Conservation (phyloP, 306 rosid genomes). For the Prunus mongolica region DNA sequence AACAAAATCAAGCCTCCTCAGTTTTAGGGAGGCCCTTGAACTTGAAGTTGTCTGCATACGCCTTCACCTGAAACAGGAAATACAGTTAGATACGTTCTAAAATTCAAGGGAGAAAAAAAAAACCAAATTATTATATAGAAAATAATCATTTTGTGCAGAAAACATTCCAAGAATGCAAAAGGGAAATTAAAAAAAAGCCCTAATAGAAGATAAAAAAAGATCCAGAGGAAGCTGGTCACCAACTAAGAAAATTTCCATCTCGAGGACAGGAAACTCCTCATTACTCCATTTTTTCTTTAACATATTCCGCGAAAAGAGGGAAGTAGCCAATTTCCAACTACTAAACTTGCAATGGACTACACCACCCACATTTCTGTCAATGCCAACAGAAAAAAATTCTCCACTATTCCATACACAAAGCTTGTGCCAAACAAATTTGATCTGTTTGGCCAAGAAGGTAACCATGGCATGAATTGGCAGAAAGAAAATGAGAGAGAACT, state of each 20-base stretch:
- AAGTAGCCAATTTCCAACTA: neutral
- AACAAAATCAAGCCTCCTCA: conserved; percentile 40
- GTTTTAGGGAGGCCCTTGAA: conserved; percentile 84
- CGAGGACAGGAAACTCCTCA: neutral
- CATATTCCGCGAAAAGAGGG: neutral
- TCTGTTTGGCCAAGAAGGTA: neutral
- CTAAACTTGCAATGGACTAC: neutral
- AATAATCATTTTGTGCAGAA: neutral
- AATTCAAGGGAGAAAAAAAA: neutral
- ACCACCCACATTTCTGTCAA: neutral
- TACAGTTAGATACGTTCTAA: neutral
- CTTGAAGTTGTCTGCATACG: conserved; percentile 94
- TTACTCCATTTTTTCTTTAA: neutral
- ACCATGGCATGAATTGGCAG: neutral
- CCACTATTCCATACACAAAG: neutral
- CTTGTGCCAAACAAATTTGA: neutral
- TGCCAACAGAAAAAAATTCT: neutral
- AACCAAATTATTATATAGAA: neutral
- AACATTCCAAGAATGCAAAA: neutral
- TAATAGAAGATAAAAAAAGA: neutral
- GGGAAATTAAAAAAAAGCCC: neutral
- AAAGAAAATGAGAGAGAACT: neutral
- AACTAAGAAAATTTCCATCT: neutral
- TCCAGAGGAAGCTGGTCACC: neutral
- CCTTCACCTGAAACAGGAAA: conserved; percentile 50